Base-by-base conservation (phyloP, 2,329 filamentous ascomycete species). In the Pezicula carpinea region DNA sequence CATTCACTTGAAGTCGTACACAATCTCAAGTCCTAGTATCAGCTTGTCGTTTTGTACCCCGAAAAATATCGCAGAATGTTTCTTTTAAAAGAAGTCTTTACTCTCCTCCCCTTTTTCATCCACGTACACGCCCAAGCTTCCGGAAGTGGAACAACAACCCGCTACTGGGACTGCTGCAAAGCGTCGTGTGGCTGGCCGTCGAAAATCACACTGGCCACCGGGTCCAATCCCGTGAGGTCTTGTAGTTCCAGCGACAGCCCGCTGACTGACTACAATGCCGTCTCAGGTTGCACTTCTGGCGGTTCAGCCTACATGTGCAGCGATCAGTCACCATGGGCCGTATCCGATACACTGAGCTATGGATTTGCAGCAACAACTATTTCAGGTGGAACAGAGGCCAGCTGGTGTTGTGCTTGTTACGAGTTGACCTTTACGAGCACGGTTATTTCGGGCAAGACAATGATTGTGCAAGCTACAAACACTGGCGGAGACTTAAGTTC, bases 151-250 rank as follows among this genome's bases (percentile, higher is more conserved):
- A 55, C 46, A 23, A 65, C 67, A 31, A 69, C 66, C 7, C 58
- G 74, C 49, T 78, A 76, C 61, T 77, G 77, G 76, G 83, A 87
- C 62, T 87, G 83, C 70, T 87, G 83, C 69, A 87, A 87, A 69
- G 77, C 81, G 19, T 81, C 78, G 23, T 85, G 82, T 62, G 72
- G 72, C 4, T 78, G 80, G 80, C 61, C 70, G 14, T 71, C 64
- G 46, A 83, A 83, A 64, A 80, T 76, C 52, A 69, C 29, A 72
- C 80, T 58, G 69, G 65, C 48, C 59, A 61, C 42, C n/a, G 52
- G 52, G 13, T 48, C 53, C 18, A 49, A 44, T 29, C 74, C 79
- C 13, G 75, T 81, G 31, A 64, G 66, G 15, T 75, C 76, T 31
- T 84, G 80, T 64, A 67, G 75, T 57, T 71, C 68, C 57, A 66